Conservation (phyloP, 2,329 filamentous ascomycete species). For the Trichothecium sympodiale region DNA sequence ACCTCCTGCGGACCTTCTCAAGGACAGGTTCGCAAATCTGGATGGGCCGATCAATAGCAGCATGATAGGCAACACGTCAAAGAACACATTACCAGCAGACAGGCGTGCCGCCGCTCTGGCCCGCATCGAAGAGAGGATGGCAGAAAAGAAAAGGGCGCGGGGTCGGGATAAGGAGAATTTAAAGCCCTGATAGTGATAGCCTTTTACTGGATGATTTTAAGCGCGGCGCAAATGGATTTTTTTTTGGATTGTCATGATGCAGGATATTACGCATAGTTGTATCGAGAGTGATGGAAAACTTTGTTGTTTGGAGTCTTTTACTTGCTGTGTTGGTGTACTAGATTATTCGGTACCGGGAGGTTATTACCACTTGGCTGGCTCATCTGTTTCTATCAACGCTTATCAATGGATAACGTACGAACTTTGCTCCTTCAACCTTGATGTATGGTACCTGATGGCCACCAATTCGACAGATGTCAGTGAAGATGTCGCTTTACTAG, state of each 20-base stretch:
- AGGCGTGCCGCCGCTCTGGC: constrained; percentile 43
- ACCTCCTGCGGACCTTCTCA: constrained; percentile 30
- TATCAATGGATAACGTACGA: no score
- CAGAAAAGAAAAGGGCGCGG: constrained; percentile 32
- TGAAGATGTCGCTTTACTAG: constrained; percentile 21
- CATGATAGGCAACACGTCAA: constrained; percentile 26
- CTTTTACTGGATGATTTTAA: neutral
- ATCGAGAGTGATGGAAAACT: neutral
- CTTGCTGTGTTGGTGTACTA: no score
- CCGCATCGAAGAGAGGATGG: constrained; percentile 40
- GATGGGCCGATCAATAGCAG: constrained; percentile 20
- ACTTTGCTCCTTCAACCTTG: no score
- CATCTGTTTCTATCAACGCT: no score
- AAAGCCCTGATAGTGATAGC: constrained; percentile 17
- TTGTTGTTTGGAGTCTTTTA: neutral
- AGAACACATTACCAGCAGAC: constrained; percentile 35
- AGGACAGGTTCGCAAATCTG: constrained; percentile 32
- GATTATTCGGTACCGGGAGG: no score
- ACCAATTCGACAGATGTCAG: constrained; percentile 8
- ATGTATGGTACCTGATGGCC: constrained; percentile 16
- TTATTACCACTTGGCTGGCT: no score
- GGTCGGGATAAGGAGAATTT: constrained; percentile 42
- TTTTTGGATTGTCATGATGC: neutral
- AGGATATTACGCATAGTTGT: neutral
- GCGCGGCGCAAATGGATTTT: constrained; percentile 1